Conservation (phyloP, 2,329 filamentous ascomycete genomes). For the Botrytis hyacinthi region DNA sequence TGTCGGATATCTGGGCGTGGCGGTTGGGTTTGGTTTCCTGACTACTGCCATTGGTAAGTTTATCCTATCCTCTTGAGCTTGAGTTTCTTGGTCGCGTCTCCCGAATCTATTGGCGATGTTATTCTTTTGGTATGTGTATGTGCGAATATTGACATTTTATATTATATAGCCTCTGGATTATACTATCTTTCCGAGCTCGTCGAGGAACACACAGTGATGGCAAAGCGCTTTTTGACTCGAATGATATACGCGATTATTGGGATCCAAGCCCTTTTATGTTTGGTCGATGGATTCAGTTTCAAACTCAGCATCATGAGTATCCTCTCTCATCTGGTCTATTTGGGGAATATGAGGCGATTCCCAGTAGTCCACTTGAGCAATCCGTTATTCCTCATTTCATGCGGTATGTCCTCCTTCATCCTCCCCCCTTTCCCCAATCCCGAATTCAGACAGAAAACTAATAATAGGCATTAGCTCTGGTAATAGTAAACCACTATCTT, state of each 20-base stretch:
- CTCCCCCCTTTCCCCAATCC: not conserved
- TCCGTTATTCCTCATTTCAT: slow-evolving; percentile 81
- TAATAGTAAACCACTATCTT: slow-evolving; percentile 86
- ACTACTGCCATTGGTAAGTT: slow-evolving; percentile 82
- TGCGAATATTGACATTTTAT: not conserved
- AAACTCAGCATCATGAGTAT: slow-evolving; percentile 72
- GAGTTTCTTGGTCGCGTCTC: not conserved
- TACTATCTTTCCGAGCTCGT: slow-evolving; percentile 98
- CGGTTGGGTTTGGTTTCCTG: slow-evolving; percentile 88
- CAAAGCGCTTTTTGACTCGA: slow-evolving; percentile 79
- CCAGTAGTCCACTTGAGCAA: slow-evolving; percentile 82
- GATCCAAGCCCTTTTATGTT: slow-evolving; percentile 69
- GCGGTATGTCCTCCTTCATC: slow-evolving; percentile 53
- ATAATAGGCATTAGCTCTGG: slow-evolving; percentile 58
- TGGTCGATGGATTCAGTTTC: slow-evolving; percentile 85
- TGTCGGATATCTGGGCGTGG: slow-evolving; percentile 82
- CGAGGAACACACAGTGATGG: slow-evolving; percentile 92
- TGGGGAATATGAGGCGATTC: slow-evolving; percentile 76
- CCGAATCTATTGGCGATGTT: not conserved
- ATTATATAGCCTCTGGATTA: slow-evolving; percentile 74
- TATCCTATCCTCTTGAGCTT: not conserved
- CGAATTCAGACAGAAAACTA: not conserved
- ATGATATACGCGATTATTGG: slow-evolving; percentile 81
- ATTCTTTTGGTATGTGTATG: not conserved
- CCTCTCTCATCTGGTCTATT: slow-evolving; percentile 78